Conservation (phyloP, 129 eudicot genomes). For the Flaveria linearis region DNA sequence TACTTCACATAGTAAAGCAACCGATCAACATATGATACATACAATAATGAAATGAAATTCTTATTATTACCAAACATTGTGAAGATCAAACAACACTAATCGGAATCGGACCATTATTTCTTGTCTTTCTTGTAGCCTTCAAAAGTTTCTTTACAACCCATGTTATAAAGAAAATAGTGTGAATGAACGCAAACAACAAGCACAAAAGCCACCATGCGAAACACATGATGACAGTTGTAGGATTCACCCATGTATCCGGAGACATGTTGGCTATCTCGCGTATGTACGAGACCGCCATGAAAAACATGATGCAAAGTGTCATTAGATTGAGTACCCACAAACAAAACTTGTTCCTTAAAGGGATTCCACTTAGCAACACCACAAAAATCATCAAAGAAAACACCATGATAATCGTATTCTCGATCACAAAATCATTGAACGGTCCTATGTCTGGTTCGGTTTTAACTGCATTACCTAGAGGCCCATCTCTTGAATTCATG, state of each 20-base stretch:
- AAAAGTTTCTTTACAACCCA: slow-evolving; percentile 2
- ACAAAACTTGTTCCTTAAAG: slow-evolving; percentile 31
- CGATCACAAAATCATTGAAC: slow-evolving; percentile 19
- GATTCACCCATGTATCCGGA: slow-evolving; percentile 27
- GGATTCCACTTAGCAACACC: slow-evolving; percentile 36
- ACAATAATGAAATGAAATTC: slow-evolving; percentile 8
- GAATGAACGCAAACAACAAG: slow-evolving; percentile 19
- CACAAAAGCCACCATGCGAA: background rate
- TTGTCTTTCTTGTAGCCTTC: background rate
- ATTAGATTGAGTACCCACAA: slow-evolving; percentile 36
- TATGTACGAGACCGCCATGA: slow-evolving; percentile 3
- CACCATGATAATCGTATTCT: slow-evolving; percentile 36
- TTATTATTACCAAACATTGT: background rate
- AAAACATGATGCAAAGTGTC: slow-evolving; percentile 26
- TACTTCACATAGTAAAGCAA: background rate
- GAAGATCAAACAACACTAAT: too few relatives aligned
- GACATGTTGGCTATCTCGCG: slow-evolving; percentile 26
- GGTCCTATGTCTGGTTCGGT: slow-evolving; percentile 7
- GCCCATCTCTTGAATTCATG: slow-evolving; percentile 16
- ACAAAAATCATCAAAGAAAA: slow-evolving; percentile 29
- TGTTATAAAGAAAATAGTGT: slow-evolving; percentile 27
- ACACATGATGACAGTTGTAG: background rate
- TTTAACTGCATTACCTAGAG: slow-evolving; percentile 33
- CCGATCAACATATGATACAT: slow-evolving; percentile 5
- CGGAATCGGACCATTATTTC: background rate